A percentile compares a stretch with the other conserved stretches of the same genome.
Evolutionary conservation across 805 yeast genomes (phyloP).

Genomic region (Candida nitratophila): DNA sequence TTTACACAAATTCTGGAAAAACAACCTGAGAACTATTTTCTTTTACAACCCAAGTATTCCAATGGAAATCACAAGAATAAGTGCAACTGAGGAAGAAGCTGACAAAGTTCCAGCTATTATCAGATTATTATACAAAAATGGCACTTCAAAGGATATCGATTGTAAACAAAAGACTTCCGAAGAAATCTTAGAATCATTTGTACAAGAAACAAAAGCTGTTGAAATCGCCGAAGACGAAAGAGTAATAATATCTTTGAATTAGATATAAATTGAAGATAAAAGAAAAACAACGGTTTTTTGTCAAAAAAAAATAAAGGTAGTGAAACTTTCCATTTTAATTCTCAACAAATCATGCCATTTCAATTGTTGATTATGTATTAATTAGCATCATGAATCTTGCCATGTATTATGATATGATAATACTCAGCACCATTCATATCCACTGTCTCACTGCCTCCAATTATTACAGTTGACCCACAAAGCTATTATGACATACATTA

Average conservation of each 20-base stretch:
- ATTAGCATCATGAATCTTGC: too few relatives aligned
- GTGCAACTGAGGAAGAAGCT: slow-evolving; percentile 33
- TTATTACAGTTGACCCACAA: too few relatives aligned
- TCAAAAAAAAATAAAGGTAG: neutral
- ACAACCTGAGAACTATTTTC: slow-evolving; percentile 65
- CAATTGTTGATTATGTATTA: too few relatives aligned
- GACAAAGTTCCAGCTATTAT: slow-evolving; percentile 39
- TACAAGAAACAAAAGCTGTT: slow-evolving; percentile 44
- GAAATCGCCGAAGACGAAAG: slow-evolving; percentile 41
- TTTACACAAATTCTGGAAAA: slow-evolving; percentile 68
- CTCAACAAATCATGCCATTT: too few relatives aligned
- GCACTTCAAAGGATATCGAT: slow-evolving; percentile 37
- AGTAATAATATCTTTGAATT: slow-evolving; percentile 19
- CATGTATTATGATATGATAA: too few relatives aligned
- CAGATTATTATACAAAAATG: slow-evolving; percentile 32
- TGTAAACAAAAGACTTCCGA: slow-evolving; percentile 43
- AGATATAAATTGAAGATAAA: too few relatives aligned
- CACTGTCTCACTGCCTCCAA: too few relatives aligned
- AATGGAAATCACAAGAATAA: slow-evolving; percentile 53
- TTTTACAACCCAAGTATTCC: slow-evolving; percentile 75
- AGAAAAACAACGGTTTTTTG: neutral
- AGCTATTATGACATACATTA: too few relatives aligned
- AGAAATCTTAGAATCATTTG: slow-evolving; percentile 51
- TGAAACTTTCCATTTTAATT: too few relatives aligned
- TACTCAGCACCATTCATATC: too few relatives aligned